Evolutionary conservation across 495 filamentous ascomycete species (phyloP), one percentile per base, ranked within the genome.

Genomic region (Extremus antarcticus): DNA sequence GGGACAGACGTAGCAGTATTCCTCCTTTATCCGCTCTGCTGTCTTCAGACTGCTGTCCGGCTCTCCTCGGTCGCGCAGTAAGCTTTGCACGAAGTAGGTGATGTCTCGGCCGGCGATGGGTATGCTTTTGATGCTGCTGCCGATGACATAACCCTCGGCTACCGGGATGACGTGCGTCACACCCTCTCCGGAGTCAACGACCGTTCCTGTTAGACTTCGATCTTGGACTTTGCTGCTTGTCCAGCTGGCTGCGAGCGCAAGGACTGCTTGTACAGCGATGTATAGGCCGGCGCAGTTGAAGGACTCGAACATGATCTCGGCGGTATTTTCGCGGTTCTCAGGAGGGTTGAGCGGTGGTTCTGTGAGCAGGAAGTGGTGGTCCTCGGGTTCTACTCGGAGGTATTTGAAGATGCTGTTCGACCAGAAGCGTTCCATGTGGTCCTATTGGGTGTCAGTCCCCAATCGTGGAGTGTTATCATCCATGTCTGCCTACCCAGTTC

Each of bases 331-430:
- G 60, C 92, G 90, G 71, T 96, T 96, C 75, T 98, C 92, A 19
- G 92, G 92, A 23, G 92, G 92, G 72, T 98, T 97, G 56, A 97
- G 78, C 54, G 92, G 94, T 88, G 92, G 92, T 67, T 98, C 92
- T 49, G 92, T 98, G 53, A 98, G 84, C 43, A 98, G 81, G 71
- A 98, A 98, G 73, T 95, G 85, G 66, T 98, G 92, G 66, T 98
- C 92, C 73, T 98, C 92, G 23, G 92, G 92, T 70, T 98, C 92
- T 54, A 98, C 92, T 53, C 92, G 82, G 38, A 98, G 80, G 68
- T 98, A 98, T 69, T 97, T 97, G 78, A 98, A 98, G 71, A 98
- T 98, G 23, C 94, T 97, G 73, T 95, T 96, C 47, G 94, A 96
- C 92, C 92, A 98, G 70, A 95, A 98, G 51, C 92, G 82, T 67